Conservation (phyloP, 164 flowering plant genomes). For the Annona squamosa region DNA sequence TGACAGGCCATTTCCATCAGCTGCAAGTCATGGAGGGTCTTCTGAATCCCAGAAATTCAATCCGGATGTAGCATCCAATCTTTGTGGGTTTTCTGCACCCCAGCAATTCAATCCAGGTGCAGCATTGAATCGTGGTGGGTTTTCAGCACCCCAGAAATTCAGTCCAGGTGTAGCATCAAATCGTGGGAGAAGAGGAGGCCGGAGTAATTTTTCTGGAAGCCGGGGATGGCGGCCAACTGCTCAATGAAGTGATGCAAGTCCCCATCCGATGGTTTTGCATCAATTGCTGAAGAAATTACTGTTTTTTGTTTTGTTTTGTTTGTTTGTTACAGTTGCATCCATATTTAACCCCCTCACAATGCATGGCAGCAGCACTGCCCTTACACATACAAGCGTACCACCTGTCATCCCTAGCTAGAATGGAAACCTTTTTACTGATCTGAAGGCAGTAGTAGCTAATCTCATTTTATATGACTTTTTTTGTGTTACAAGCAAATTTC, state of each 20-base stretch:
- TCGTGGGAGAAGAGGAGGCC: constrained; percentile 11
- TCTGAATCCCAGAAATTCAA: constrained; percentile 11
- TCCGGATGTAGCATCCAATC: constrained; percentile 11
- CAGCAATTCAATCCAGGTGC: constrained; percentile 12
- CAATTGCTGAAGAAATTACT: not conserved
- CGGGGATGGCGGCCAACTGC: constrained; percentile 12
- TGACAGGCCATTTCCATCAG: constrained; percentile 1
- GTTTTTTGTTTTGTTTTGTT: not conserved
- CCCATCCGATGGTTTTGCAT: too few species aligned
- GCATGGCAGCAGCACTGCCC: too few species aligned
- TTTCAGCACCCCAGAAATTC: constrained; percentile 10
- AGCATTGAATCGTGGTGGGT: constrained; percentile 12
- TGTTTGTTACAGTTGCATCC: too few species aligned
- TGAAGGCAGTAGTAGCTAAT: too few species aligned
- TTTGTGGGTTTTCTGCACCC: constrained; percentile 11
- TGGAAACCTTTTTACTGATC: too few species aligned
- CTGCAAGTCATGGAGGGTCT: constrained; percentile 7
- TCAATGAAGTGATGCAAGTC: not conserved
- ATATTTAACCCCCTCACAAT: too few species aligned
- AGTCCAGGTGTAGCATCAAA: constrained; percentile 6
- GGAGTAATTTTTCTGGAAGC: constrained; percentile 13
- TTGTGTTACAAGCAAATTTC: too few species aligned
- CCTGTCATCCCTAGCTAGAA: too few species aligned
- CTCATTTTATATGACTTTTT: too few species aligned
- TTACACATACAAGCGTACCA: too few species aligned